Evolutionary conservation across 768 basidiomycete genomes (phyloP), one percentile per base, ranked within the genome.

Genomic region (Termitomyces sp.): DNA sequence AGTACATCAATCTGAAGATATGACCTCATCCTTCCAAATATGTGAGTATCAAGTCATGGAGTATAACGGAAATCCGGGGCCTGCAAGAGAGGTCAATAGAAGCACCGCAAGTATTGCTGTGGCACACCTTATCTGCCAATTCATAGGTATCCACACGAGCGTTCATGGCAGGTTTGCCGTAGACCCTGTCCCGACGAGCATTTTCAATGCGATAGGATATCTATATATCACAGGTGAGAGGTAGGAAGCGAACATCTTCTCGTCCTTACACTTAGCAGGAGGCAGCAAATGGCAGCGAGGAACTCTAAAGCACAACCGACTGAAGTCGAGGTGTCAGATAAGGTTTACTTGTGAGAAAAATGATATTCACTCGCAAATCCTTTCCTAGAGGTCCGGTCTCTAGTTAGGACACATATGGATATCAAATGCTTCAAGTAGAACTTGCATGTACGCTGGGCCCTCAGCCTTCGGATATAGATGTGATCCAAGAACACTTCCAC

Each of bases 401-500:
- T 53, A 12, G 37, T 61, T 43, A 58, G 31, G 49, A 34, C 61
- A 6, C 36, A 6, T 36, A 48, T 17, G 17, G 0, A 9, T 31
- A 9, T 29, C 31, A 17, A 29, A 40, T 31, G 34, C 12, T 15
- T 17, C 6, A 17, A 42, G 15, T 17, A 25, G 17, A 29, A 67
- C 85, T 65, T 54, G 90, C 89, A 82, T 82, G 64, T 90, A 92
- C 43, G 73, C 73, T 1, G 90, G 90, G 0, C 84, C 83, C 43
- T 90, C 84, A 0, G 79, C 77, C 15, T 79, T 74, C 0, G 89
- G 90, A 71, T 84, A 91, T 12, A 92, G 74, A 61, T 90, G 88
- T 0, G 88, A 81, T n/a, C 88, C 89, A n/a, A 89, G 77, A 51
- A 90, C 73, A 62, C 88, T 88, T 12, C 89, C 90, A 55, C 88